Conservation (phyloP, 2,329 filamentous ascomycete species). For the Fusarium sp. region DNA sequence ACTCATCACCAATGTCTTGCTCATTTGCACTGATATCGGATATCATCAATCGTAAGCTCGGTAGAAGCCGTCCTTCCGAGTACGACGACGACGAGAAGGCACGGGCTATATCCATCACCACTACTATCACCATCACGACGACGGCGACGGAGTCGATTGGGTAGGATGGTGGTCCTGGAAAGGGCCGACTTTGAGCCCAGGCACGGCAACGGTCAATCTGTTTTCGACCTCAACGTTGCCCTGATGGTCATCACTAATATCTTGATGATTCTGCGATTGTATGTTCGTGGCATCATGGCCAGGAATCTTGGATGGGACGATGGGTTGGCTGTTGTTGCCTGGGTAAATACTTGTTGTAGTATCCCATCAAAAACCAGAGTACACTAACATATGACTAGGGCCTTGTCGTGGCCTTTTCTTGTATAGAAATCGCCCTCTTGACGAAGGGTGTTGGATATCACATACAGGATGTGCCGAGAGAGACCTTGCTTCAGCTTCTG, state of each 20-base stretch:
- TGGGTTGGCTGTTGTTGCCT: conserved; percentile 33
- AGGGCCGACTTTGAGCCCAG: not conserved
- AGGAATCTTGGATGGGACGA: conserved; percentile 39
- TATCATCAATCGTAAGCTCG: conserved; percentile 34
- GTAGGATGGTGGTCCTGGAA: conserved; percentile 15
- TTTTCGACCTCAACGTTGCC: conserved; percentile 34
- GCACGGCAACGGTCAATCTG: conserved; percentile 9
- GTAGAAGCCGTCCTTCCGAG: conserved; percentile 23
- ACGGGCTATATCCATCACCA: conserved; percentile 30
- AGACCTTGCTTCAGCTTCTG: conserved; percentile 22
- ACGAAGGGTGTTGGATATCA: conserved; percentile 28
- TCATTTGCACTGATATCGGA: conserved; percentile 33
- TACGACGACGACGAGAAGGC: conserved; percentile 20
- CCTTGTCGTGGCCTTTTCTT: conserved; percentile 23
- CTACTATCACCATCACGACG: conserved; percentile 32
- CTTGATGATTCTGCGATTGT: conserved; percentile 32
- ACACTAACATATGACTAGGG: conserved; percentile 19
- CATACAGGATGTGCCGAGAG: conserved; percentile 18
- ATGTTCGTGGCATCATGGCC: conserved; percentile 33
- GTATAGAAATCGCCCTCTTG: conserved; percentile 31
- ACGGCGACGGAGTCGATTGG: conserved; percentile 7
- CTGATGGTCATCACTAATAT: conserved; percentile 34
- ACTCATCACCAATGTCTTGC: conserved; percentile 24
- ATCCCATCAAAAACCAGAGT: not conserved
- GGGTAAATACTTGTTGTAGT: conserved; percentile 16